phyloP scores from a whole-genome alignment of 495 filamentous ascomycete species.

The Talaromyces thailandensis region DNA sequence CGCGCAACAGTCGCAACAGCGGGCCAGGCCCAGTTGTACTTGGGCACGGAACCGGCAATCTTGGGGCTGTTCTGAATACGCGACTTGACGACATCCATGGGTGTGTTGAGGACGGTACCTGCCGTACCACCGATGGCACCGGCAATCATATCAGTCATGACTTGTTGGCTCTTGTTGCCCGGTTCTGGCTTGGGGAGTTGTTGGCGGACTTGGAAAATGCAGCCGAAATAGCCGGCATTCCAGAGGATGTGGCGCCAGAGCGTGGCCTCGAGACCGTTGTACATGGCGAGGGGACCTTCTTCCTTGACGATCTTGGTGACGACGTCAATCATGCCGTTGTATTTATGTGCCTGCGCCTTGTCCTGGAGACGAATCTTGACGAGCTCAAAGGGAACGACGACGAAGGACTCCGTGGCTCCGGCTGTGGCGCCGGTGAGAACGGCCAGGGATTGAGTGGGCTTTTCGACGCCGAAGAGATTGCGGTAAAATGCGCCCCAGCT shows the following conservation, averaged over 20 bases:
- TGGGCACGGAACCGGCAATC: slow-evolving; percentile 66
- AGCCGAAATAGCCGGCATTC: slow-evolving; percentile 97
- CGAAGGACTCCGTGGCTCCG: slow-evolving; percentile 91
- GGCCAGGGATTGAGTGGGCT: slow-evolving; percentile 86
- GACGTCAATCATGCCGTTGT: slow-evolving; percentile 87
- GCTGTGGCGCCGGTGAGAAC: slow-evolving; percentile 89
- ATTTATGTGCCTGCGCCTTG: slow-evolving; percentile 86
- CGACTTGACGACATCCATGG: slow-evolving; percentile 96
- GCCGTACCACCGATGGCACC: slow-evolving; percentile 83
- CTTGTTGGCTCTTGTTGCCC: slow-evolving; percentile 67
- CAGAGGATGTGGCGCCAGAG: slow-evolving; percentile 95
- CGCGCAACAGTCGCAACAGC: slow-evolving; percentile 74
- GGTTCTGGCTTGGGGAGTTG: slow-evolving; percentile 65
- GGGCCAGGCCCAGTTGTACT: slow-evolving; percentile 98
- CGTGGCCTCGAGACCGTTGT: slow-evolving; percentile 93
- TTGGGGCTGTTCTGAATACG: slow-evolving; percentile 90
- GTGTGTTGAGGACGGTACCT: slow-evolving; percentile 91
- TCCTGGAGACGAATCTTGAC: slow-evolving; percentile 97
- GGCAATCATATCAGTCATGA: slow-evolving; percentile 77
- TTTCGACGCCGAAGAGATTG: slow-evolving; percentile 64
- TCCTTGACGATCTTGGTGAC: slow-evolving; percentile 74
- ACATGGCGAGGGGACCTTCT: slow-evolving; percentile 82
- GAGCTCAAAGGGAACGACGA: slow-evolving; percentile 90
- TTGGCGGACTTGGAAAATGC: slow-evolving; percentile 89
- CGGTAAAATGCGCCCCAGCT: slow-evolving; percentile 93